Base-by-base conservation (phyloP, 805 yeast species). In the Myxozyma geophila region DNA sequence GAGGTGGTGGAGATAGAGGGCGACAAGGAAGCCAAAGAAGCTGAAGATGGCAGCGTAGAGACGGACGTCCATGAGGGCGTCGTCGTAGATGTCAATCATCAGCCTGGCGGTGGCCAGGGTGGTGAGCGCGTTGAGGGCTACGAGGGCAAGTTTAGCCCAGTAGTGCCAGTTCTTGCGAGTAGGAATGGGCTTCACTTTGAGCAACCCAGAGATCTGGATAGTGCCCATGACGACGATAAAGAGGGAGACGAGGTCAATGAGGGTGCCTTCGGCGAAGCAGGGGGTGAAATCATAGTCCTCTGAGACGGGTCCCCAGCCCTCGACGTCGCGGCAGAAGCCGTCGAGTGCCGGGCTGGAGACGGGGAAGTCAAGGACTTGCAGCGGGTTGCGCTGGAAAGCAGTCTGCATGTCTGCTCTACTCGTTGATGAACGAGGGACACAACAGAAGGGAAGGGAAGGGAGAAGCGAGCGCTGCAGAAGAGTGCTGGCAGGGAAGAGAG, bases 1-100 rank as follows among this genome's bases (percentile, higher is more conserved):
- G 63, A 88, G 73, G 75, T 85, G 88, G 62, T 90, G 88, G 41
- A 91, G 75, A 2, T 78, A 75, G 17, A 83, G 73, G 0, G 85
- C 88, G 5, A 88, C 82, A 1, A 81, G 54, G 13, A 84, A 73
- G 0, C 86, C 84, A 1, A 77, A 63, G 0, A 80, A 64, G 54
- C 81, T 75, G 15, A 78, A 47, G 21, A 78, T 70, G 4, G 84
- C 73, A 21, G 81, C 79, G 49, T 80, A 61, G 39, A 70, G 67
- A 13, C 72, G 74, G 64, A 67, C 76, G 52, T 73, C 74, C 44
- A 49, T 15, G 71, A 52, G 47, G 75, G 72, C 68, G 58, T 46
- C 73, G 54, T 65, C 75, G 77, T 37, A 77, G 58, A 70, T 66
- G 48, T 58, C 39, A 53, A 74, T 47, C 52, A 67, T 53, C 57